Evolutionary conservation across 2,329 filamentous ascomycete species (phyloP).

Genomic region (Exophiala spinifera): DNA sequence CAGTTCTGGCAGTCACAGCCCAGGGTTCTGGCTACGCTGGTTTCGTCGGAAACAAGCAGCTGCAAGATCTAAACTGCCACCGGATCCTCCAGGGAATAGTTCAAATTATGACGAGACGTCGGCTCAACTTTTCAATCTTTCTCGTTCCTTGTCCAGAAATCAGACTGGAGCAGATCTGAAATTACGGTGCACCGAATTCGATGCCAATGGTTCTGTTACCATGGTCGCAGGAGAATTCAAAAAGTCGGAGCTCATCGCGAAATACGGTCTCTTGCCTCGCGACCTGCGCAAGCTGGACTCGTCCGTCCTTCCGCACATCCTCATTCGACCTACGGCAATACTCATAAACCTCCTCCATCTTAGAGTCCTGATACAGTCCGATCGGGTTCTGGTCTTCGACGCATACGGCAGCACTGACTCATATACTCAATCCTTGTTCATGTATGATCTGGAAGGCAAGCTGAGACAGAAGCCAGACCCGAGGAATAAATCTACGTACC

Average conservation of each 20-base stretch:
- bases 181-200: conserved; percentile 89
- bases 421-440: conserved; percentile 93
- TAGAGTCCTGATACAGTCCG: conserved; percentile 89
- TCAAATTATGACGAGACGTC: conserved; percentile 43
- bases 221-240: conserved; percentile 94
- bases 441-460: conserved; percentile 94
- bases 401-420: conserved; percentile 92
- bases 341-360: conserved; percentile 95
- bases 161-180: conserved; percentile 75
- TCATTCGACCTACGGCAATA: conserved; percentile 88
- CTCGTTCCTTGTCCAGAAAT: conserved; percentile 52
- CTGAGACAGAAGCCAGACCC: conserved; percentile 66
- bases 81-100: conserved; percentile 8
- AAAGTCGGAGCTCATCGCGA: conserved; percentile 94
- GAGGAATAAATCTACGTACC: conserved; percentile 38
- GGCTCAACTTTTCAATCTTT: conserved; percentile 64
- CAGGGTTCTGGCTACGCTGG: conserved; percentile 23
- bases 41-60: conserved; percentile 17
- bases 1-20: conserved; percentile 21
- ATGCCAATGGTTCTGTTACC: conserved; percentile 86
- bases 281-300: conserved; percentile 98
- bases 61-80: conserved; percentile 7
- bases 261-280: conserved; percentile 74
- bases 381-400: conserved; percentile 92
- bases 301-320: conserved; percentile 89